Conservation (phyloP, 257 asterid genomes). For the Marsdenia floribunda region DNA sequence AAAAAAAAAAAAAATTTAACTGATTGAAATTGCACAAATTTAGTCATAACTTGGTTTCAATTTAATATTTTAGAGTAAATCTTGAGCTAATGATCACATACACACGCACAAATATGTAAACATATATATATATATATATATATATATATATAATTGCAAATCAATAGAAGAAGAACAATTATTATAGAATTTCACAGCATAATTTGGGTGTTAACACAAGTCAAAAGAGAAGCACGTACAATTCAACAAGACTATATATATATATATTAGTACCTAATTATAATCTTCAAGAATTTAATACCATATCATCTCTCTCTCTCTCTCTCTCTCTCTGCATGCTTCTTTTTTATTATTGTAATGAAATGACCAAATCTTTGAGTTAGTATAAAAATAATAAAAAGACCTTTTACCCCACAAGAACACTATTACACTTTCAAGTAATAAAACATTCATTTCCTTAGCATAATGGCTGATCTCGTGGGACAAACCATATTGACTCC, state of each 20-base stretch:
- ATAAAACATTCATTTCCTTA: neutral
- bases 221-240: conserved; percentile 2
- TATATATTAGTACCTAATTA: neutral
- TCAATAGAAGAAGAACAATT: neutral
- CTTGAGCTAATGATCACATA: too few relatives aligned
- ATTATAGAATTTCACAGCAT: conserved; percentile 3
- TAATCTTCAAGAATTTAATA: neutral
- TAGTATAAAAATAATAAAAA: neutral
- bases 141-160: too few relatives aligned
- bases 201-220: conserved; percentile 1
- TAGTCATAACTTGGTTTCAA: too few relatives aligned
- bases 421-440: neutral
- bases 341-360: neutral
- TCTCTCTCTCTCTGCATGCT: too few relatives aligned
- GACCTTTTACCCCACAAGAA: conserved; percentile 2
- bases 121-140: too few relatives aligned
- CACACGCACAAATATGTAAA: too few relatives aligned
- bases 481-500: conserved; percentile 7
- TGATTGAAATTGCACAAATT: too few relatives aligned
- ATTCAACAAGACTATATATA: neutral
- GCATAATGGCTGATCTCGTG: conserved; percentile 12
- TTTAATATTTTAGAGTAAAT: too few relatives aligned
- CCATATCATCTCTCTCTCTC: neutral
- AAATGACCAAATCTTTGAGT: neutral
- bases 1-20: too few relatives aligned